These are phyloP conservation scores for Fusarium xyrophilum DNA, from an alignment of 2,329 filamentous ascomycete genomes.

Conservation along the genomic window DNA sequence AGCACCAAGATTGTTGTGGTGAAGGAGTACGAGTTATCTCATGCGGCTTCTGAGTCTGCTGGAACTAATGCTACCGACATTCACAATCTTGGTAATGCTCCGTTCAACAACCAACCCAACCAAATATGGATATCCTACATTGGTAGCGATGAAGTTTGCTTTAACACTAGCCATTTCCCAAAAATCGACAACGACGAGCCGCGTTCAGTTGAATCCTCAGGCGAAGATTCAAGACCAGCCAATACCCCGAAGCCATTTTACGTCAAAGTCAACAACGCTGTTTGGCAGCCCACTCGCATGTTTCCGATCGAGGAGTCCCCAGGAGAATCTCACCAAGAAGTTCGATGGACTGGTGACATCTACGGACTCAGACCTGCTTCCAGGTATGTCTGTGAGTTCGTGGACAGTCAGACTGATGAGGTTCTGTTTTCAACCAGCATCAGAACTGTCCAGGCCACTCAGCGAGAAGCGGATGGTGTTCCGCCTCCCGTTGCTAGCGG, in stretches of 20 bases:
- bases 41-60: conserved; percentile 74
- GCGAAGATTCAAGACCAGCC: conserved; percentile 48
- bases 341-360: conserved; percentile 74
- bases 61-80: conserved; percentile 78
- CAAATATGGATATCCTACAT: conserved; percentile 85
- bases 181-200: conserved; percentile 49
- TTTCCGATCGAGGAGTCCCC: conserved; percentile 53
- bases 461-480: conserved; percentile 44
- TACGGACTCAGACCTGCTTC: conserved; percentile 73
- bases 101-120: conserved; percentile 72
- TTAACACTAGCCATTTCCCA: conserved; percentile 73
- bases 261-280: conserved; percentile 78
- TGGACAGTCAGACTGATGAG: conserved; percentile 69
- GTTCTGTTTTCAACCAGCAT: conserved; percentile 76
- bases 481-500: conserved; percentile 48
- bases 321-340: conserved; percentile 49
- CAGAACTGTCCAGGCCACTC: conserved; percentile 63
- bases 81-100: conserved; percentile 77
- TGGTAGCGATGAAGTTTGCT: conserved; percentile 78
- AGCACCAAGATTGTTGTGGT: conserved; percentile 97
- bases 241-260: conserved; percentile 76
- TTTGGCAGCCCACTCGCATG: conserved; percentile 81
- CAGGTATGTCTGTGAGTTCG: conserved; percentile 80
- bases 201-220: conserved; percentile 39
- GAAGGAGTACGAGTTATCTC: conserved; percentile 86